Evolutionary conservation across 2,329 filamentous ascomycete genomes (phyloP), one percentile per base, ranked within the genome.

Genomic region (Claviceps monticola): DNA sequence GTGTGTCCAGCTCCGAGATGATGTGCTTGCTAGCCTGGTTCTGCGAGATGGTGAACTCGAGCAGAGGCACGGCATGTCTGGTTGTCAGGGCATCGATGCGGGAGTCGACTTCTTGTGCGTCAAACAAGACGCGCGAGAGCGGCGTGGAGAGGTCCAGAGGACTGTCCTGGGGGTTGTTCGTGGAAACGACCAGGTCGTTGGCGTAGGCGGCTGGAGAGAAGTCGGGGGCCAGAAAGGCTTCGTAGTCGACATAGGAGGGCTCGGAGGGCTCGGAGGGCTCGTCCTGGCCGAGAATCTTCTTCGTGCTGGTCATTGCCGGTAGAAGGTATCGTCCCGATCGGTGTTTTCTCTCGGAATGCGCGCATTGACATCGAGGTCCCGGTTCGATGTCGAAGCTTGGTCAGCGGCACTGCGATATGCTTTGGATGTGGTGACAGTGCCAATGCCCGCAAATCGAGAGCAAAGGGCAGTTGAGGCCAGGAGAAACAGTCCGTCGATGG

Each of bases 71-170:
- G 2, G 93, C 89, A 29, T 84, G 86, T 56, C 86, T 83, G 2
- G 89, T 93, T 5, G 91, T 94, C 42, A 97, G 77, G 3, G 80
- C 79, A 66, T 98, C 88, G 56, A 98, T 95, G 64, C 95, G 89
- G 0, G 90, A 95, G 69, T 97, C 91, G 58, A 98, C 85, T 68
- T 97, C 93, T 65, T 97, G 93, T 3, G 93, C 84, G 68, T 98
- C 93, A 69, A 98, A 98, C 6, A 97, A 81, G 5, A 96, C 90
- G 51, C 88, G 82, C 5, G 90, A 95, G 47, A 98, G 78, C 2
- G 93, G 91, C 16, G 93, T 97, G 5, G 89, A 91, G 53, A 98
- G 84, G 67, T 98, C 93, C 60, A 97, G 79, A 6, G 88, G 86
- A 1, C 84, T 84, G 69, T 97, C 93, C 58, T 84, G 87, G 53